Base-by-base conservation (phyloP, 1,284 basidiomycete species). In the Boletellus deceptivus region DNA sequence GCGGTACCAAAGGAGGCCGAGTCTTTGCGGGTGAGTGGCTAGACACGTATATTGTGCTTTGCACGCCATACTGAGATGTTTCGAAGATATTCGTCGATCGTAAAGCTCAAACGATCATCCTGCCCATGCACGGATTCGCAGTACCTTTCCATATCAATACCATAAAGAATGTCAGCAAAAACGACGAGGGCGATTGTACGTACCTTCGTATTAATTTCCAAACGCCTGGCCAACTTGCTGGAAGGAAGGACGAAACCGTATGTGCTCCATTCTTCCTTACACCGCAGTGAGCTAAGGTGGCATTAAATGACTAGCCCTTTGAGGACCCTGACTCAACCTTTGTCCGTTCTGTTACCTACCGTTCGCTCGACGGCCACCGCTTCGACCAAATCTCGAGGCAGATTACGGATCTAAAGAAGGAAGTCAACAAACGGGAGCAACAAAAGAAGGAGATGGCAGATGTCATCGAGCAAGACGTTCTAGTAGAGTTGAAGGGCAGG, bases 131-230 rank as follows among this genome's bases (percentile, higher is more conserved):
- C 63, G 96, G 96, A 4, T 98, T 89, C 60, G 92, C 93, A 0
- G 94, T 98, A 0, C 95, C 97, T 0, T 98, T 98, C 77, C 97
- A 99, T 67, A 95, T 99, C 72, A 97, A 97, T 64, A 95, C 94
- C 1, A 91, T 99, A 58, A 99, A 99, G 73, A 99, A 98, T 65
- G 91, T 90, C 33, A 94, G 90, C 76, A 99, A 99, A 76, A 96
- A 86, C 58, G 96, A 99, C 59, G 97, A 99, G 68, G 93, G 92
- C 8, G 93, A 98, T 48, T 92, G 88, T 68, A 96, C 95, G 0
- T 93, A 93, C 57, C 79, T 99, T 51, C 86, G 97, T 4, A 94
- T 99, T 72, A 99, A 99, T 73, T 98, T 99, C 76, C 94, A 98
- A 68, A 97, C 95, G 1, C 97, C 97, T 1, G 97, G 97, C 43